Conservation (phyloP, 2,329 filamentous ascomycete genomes). For the Phoma sp. region DNA sequence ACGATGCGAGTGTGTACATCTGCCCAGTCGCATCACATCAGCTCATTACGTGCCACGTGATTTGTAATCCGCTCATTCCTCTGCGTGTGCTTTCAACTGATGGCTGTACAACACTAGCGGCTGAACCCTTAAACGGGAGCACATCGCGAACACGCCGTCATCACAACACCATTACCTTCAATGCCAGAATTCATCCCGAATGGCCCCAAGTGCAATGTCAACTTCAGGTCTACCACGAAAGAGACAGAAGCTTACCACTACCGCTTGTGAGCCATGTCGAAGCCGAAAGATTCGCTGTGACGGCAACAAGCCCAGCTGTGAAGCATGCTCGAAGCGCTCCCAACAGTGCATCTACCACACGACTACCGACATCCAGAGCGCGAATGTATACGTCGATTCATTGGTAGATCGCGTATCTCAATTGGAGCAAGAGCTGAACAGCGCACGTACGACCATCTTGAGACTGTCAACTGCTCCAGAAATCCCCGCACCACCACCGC, state of each 20-base stretch:
- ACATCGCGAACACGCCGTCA: neutral
- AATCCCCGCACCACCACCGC: neutral
- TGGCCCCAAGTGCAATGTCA: neutral
- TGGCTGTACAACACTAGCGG: slow-evolving; percentile 5
- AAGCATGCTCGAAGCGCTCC: slow-evolving; percentile 6
- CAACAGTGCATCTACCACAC: slow-evolving; percentile 17
- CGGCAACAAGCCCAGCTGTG: slow-evolving; percentile 15
- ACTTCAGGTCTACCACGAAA: neutral
- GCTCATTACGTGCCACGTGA: neutral
- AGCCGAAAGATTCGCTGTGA: slow-evolving; percentile 17
- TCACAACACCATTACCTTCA: slow-evolving; percentile 3
- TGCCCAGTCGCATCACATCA: too few species aligned
- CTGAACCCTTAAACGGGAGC: neutral
- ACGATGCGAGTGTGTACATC: too few species aligned
- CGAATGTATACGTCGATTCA: slow-evolving; percentile 13
- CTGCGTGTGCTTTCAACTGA: slow-evolving; percentile 1
- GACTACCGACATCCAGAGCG: neutral
- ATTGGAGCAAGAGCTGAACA: slow-evolving; percentile 12
- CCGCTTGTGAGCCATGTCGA: slow-evolving; percentile 18
- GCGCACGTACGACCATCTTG: slow-evolving; percentile 3
- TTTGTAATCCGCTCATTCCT: slow-evolving; percentile 1
- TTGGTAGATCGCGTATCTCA: slow-evolving; percentile 14
- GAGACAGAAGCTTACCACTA: slow-evolving; percentile 11
- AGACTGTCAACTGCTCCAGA: slow-evolving; percentile 1
- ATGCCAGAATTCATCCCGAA: neutral